Evolutionary conservation across 495 filamentous ascomycete species (phyloP).

Genomic region (Penicillium robsamsonii): DNA sequence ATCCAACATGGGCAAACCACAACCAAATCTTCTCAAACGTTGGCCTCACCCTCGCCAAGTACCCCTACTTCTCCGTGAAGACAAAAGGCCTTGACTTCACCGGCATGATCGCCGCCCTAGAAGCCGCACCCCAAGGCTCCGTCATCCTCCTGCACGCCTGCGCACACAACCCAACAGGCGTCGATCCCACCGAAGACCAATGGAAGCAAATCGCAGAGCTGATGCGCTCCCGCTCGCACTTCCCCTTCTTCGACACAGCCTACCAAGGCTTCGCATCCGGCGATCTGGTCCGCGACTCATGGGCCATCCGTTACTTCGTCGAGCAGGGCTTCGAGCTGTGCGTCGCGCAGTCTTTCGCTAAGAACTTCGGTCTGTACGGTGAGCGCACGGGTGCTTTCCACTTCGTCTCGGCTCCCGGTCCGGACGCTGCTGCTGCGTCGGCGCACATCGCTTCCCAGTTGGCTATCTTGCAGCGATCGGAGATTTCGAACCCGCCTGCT

Average conservation of each 20-base stretch:
- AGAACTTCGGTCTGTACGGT: constrained; percentile 98
- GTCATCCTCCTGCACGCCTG: constrained; percentile 94
- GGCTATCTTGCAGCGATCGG: constrained; percentile 89
- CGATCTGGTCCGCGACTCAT: constrained; percentile 77
- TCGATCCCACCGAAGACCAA: constrained; percentile 91
- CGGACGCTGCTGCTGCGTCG: constrained; percentile 61
- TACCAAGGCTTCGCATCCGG: constrained; percentile 99
- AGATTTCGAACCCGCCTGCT: constrained; percentile 94
- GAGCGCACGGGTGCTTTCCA: constrained; percentile 97
- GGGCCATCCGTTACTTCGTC: constrained; percentile 90
- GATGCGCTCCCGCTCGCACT: constrained; percentile 72
- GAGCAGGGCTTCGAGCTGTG: constrained; percentile 94
- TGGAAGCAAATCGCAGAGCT: constrained; percentile 85
- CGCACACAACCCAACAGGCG: constrained; percentile 97
- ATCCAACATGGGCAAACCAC: constrained; percentile 98
- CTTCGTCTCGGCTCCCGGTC: constrained; percentile 72
- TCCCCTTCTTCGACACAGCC: constrained; percentile 98
- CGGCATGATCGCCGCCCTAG: constrained; percentile 72
- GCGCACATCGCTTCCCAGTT: constrained; percentile 78
- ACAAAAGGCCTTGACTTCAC: constrained; percentile 90
- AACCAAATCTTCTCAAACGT: constrained; percentile 98
- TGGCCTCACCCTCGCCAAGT: constrained; percentile 68
- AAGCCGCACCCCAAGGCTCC: constrained; percentile 67
- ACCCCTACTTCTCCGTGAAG: constrained; percentile 87
- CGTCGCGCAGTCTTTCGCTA: constrained; percentile 94